Percentiles rank a stretch among this genome's conserved stretches.
These are phyloP conservation scores for Plasmodium gaboni DNA, from an alignment of 169 alveolate genomes.

Conservation along the genomic window DNA sequence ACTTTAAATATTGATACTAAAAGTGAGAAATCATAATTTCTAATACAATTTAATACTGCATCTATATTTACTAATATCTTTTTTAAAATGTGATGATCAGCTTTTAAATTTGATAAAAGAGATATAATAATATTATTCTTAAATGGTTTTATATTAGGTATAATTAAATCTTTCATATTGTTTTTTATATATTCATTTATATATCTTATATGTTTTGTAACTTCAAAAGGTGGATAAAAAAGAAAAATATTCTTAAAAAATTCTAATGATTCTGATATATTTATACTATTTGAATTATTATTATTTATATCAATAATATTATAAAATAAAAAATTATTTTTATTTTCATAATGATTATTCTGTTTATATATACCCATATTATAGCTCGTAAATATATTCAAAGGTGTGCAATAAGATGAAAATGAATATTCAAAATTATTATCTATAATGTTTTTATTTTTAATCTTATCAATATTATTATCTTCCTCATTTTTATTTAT, in stretches of 20 bases:
- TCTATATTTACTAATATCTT: slow-evolving; percentile 37
- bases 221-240: slow-evolving; percentile 65
- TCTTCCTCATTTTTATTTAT: background rate
- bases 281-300: slow-evolving; percentile 47
- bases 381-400: slow-evolving; percentile 70
- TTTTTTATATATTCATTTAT: slow-evolving; percentile 50
- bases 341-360: slow-evolving; percentile 56
- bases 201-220: slow-evolving; percentile 72
- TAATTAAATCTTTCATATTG: slow-evolving; percentile 34
- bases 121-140: slow-evolving; percentile 55
- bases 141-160: slow-evolving; percentile 71
- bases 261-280: slow-evolving; percentile 59
- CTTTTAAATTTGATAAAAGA: slow-evolving; percentile 72
- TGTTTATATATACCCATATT: slow-evolving; percentile 75
- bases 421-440: slow-evolving; percentile 20
- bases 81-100: slow-evolving; percentile 56
- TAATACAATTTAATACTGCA: slow-evolving; percentile 52
- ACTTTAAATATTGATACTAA: slow-evolving; percentile 58
- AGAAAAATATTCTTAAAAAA: slow-evolving; percentile 70
- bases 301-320: slow-evolving; percentile 63
- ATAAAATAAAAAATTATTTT: slow-evolving; percentile 54
- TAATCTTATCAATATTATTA: background rate
- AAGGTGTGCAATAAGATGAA: slow-evolving; percentile 71
- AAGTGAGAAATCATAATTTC: slow-evolving; percentile 36
- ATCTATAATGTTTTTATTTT: background rate